Evolutionary conservation across 768 basidiomycete species (phyloP).

Genomic region (Porphyrellus cyaneotinctus): DNA sequence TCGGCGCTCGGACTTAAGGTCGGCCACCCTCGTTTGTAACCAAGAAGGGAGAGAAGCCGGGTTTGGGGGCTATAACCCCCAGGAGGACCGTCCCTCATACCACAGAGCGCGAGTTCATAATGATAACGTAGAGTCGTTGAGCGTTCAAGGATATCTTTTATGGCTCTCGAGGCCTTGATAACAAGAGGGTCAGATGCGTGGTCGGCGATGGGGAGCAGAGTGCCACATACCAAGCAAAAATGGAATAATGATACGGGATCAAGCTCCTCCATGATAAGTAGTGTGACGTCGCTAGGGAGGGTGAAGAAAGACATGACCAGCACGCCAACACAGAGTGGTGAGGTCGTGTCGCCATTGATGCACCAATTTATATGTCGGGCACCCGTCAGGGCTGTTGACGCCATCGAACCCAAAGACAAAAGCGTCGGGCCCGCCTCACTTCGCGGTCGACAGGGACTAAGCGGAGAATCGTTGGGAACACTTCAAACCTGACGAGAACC

Average conservation of each 20-base stretch:
- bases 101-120: slow-evolving; percentile 31
- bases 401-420: slow-evolving; percentile 31
- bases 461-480: slow-evolving; percentile 26
- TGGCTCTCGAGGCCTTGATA: slow-evolving; percentile 23
- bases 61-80: slow-evolving; percentile 15
- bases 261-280: slow-evolving; percentile 32
- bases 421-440: slow-evolving; percentile 30
- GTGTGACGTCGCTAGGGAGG: slow-evolving; percentile 29
- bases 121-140: slow-evolving; percentile 31
- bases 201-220: neutral
- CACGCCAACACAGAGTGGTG: slow-evolving; percentile 28
- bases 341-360: slow-evolving; percentile 5
- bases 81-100: slow-evolving; percentile 27
- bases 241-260: slow-evolving; percentile 32
- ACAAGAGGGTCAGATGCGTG: neutral
- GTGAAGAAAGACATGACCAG: slow-evolving; percentile 34
- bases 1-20: slow-evolving; percentile 29
- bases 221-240: slow-evolving; percentile 27
- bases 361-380: slow-evolving; percentile 31
- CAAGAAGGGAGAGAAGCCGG: slow-evolving; percentile 28
- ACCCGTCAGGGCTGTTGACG: slow-evolving; percentile 19
- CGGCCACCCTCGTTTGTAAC: slow-evolving; percentile 32
- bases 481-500: slow-evolving; percentile 25
- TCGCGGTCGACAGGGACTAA: slow-evolving; percentile 31
- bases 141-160: slow-evolving; percentile 18